A percentile compares a stretch with the other conserved stretches of the same genome.
phyloP scores from a whole-genome alignment of 257 asterid species.

The Solanum peruvianum region DNA sequence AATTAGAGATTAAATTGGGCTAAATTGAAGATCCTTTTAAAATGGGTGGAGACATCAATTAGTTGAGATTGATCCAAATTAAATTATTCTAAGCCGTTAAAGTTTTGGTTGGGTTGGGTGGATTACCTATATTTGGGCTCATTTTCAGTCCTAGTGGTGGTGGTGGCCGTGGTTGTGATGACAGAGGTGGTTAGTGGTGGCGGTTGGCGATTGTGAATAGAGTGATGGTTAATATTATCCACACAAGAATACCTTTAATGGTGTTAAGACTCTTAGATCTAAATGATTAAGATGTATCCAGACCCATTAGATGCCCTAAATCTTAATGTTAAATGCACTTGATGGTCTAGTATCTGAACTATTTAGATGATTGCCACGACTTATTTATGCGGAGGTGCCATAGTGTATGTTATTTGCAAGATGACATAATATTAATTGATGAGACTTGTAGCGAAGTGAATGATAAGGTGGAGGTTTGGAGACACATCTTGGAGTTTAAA shows the following conservation, averaged over 20 bases:
- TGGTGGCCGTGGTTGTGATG: background rate
- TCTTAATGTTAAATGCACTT: background rate
- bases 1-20: background rate
- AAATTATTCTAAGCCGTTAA: background rate
- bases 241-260: background rate
- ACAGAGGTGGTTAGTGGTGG: background rate
- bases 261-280: background rate
- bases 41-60: background rate
- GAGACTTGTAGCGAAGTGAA: background rate
- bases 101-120: background rate
- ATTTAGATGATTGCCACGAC: background rate
- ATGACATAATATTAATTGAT: background rate
- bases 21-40: background rate
- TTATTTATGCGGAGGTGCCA: background rate
- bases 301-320: background rate
- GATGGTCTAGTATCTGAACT: background rate
- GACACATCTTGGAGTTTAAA: background rate
- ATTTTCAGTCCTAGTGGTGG: background rate
- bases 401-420: background rate
- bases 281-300: background rate
- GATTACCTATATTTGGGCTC: background rate
- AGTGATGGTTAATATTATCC: background rate
- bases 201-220: background rate
- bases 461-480: background rate
- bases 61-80: background rate